phyloP scores from a whole-genome alignment of 768 basidiomycete genomes.

The Xerocomellus dryophilus region DNA sequence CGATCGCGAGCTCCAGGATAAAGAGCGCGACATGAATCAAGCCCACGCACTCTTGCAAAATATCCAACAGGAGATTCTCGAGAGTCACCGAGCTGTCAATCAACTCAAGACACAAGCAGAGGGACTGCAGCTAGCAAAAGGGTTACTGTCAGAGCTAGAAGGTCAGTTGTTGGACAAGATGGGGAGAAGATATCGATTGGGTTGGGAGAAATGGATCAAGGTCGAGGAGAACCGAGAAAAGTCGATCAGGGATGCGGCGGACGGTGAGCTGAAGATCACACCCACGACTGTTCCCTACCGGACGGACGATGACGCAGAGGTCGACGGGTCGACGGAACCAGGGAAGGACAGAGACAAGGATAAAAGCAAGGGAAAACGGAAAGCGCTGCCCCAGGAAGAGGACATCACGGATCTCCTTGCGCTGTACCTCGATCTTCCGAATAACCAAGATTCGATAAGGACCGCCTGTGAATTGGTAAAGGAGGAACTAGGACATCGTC shows the following conservation, averaged over 20 bases:
- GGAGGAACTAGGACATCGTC: conserved; percentile 61
- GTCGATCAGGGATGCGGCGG: conserved; percentile 57
- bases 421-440: conserved; percentile 56
- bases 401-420: conserved; percentile 63
- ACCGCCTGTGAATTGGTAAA: conserved; percentile 57
- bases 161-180: conserved; percentile 68
- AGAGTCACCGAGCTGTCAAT: conserved; percentile 71
- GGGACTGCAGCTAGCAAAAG: conserved; percentile 57
- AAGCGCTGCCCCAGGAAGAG: conserved; percentile 46
- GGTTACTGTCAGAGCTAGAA: conserved; percentile 60
- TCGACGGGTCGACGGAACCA: conserved; percentile 35
- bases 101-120: conserved; percentile 71
- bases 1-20: conserved; percentile 87
- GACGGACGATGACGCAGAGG: conserved; percentile 45
- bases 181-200: conserved; percentile 75
- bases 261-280: conserved; percentile 52
- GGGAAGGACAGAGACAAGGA: conserved; percentile 44
- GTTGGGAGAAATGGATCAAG: conserved; percentile 92
- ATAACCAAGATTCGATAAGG: conserved; percentile 51
- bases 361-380: conserved; percentile 54
- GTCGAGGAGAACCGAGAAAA: conserved; percentile 81
- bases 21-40: conserved; percentile 88
- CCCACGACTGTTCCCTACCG: conserved; percentile 44
- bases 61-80: conserved; percentile 87
- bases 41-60: conserved; percentile 82